These are phyloP conservation scores for Pestalotiopsis sp. DNA, from an alignment of 2,329 filamentous ascomycete genomes.

Conservation along the genomic window DNA sequence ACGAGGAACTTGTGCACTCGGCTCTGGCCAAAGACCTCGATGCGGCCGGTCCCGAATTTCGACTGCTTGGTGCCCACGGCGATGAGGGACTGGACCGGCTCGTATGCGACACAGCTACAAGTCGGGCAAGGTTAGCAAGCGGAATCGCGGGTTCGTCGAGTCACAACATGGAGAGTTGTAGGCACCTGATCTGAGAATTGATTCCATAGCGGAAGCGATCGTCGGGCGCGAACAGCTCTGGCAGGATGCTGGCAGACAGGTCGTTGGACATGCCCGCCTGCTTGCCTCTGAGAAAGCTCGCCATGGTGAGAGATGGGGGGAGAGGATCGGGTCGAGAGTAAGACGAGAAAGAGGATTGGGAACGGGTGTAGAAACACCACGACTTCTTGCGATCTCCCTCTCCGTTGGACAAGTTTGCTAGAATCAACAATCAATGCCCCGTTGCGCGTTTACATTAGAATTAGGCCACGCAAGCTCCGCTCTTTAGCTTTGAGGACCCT, in stretches of 20 bases:
- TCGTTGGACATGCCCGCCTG: slow-evolving; percentile 92
- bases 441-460: not conserved
- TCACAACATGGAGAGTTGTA: not conserved
- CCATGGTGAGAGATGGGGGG: slow-evolving; percentile 56
- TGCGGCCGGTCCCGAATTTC: slow-evolving; percentile 81
- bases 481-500: not conserved
- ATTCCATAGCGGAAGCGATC: slow-evolving; percentile 84
- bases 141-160: not conserved
- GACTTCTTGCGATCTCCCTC: not conserved
- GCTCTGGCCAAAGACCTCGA: slow-evolving; percentile 85
- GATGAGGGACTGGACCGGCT: slow-evolving; percentile 90
- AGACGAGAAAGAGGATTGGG: not conserved
- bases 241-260: slow-evolving; percentile 77
- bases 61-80: slow-evolving; percentile 90
- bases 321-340: not conserved
- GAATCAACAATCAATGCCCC: not conserved
- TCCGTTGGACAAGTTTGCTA: not conserved
- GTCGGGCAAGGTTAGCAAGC: slow-evolving; percentile 36
- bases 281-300: slow-evolving; percentile 86
- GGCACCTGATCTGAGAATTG: slow-evolving; percentile 68
- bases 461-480: slow-evolving; percentile 1
- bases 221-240: slow-evolving; percentile 80
- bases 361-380: not conserved
- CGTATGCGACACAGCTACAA: slow-evolving; percentile 81
- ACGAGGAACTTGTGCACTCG: slow-evolving; percentile 77